phyloP scores from a whole-genome alignment of 345 rosid species.

The Hibiscus tridactylites region DNA sequence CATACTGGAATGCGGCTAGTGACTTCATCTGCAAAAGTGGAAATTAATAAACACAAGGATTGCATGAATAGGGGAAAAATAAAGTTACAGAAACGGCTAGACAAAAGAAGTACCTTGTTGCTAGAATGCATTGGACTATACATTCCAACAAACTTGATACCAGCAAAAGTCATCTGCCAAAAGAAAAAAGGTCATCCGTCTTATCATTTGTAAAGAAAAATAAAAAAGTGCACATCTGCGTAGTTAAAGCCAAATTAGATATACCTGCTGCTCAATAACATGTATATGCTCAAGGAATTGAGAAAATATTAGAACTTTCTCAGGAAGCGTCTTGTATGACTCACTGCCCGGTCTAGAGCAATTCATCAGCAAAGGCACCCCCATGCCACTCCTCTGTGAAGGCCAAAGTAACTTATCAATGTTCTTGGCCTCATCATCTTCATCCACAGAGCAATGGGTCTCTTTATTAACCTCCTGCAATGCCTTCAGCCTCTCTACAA shows the following conservation, averaged over 20 bases:
- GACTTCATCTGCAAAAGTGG: slow-evolving; percentile 54
- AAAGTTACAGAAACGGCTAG: background rate
- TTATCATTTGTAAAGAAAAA: background rate
- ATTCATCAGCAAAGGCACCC: slow-evolving; percentile 14
- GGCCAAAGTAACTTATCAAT: slow-evolving; percentile 17
- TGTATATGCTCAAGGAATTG: slow-evolving; percentile 94
- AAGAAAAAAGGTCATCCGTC: background rate
- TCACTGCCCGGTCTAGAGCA: slow-evolving; percentile 19
- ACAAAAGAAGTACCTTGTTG: slow-evolving; percentile 51
- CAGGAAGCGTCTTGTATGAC: slow-evolving; percentile 25
- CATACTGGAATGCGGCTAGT: slow-evolving; percentile 58
- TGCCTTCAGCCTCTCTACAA: slow-evolving; percentile 57
- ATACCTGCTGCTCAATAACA: slow-evolving; percentile 85
- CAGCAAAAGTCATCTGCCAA: slow-evolving; percentile 60
- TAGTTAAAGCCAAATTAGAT: slow-evolving; percentile 6
- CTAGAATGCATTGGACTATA: slow-evolving; percentile 78
- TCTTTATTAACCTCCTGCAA: slow-evolving; percentile 45
- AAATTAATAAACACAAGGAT: slow-evolving; percentile 11
- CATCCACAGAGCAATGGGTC: slow-evolving; percentile 16
- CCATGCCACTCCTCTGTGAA: slow-evolving; percentile 15
- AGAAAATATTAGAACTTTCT: slow-evolving; percentile 86
- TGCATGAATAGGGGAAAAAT: slow-evolving; percentile 7
- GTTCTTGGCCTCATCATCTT: slow-evolving; percentile 18
- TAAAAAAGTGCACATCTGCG: background rate
- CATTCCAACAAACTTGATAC: slow-evolving; percentile 70